phyloP scores from a whole-genome alignment of 176 grass and related monocot genomes.

The Musa schizocarpa region DNA sequence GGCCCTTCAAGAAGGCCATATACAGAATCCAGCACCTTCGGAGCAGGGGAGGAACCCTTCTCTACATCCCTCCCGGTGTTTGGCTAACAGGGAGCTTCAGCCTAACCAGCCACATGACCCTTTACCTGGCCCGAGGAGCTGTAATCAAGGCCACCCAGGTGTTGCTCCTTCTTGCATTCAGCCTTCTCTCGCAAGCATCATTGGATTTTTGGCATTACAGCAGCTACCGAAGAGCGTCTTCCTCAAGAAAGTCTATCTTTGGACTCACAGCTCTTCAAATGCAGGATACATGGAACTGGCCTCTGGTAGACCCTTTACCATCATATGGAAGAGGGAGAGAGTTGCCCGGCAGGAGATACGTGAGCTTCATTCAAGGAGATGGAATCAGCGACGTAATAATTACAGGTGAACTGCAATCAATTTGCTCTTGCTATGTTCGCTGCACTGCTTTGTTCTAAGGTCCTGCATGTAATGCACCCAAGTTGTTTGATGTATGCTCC shows the following conservation, averaged over 20 bases:
- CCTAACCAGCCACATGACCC: conserved; percentile 88
- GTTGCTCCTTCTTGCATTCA: not conserved
- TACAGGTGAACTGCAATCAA: conserved; percentile 36
- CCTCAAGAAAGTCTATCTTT: not conserved
- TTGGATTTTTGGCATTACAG: too few relatives aligned
- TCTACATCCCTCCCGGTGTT: conserved; percentile 45
- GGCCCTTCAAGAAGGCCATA: conserved; percentile 65
- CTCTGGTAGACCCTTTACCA: conserved; percentile 65
- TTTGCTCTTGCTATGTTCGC: not conserved
- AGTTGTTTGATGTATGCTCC: too few relatives aligned
- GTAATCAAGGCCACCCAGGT: conserved; percentile 59
- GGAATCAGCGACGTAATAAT: conserved; percentile 76
- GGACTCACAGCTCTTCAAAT: not conserved
- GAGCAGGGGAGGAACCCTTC: conserved; percentile 42
- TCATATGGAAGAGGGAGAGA: conserved; percentile 75
- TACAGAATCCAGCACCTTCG: conserved; percentile 56
- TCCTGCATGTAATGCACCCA: not conserved
- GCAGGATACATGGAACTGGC: conserved; percentile 58
- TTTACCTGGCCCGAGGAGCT: conserved; percentile 59
- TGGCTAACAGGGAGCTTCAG: conserved; percentile 95
- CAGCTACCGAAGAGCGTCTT: not conserved
- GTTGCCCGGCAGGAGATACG: conserved; percentile 51
- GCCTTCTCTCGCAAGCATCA: too few relatives aligned
- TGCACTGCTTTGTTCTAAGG: too few relatives aligned
- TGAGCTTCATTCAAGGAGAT: conserved; percentile 71